These are phyloP conservation scores for Pezicula rhizophila DNA, from an alignment of 2,329 filamentous ascomycete species.

Conservation along the genomic window DNA sequence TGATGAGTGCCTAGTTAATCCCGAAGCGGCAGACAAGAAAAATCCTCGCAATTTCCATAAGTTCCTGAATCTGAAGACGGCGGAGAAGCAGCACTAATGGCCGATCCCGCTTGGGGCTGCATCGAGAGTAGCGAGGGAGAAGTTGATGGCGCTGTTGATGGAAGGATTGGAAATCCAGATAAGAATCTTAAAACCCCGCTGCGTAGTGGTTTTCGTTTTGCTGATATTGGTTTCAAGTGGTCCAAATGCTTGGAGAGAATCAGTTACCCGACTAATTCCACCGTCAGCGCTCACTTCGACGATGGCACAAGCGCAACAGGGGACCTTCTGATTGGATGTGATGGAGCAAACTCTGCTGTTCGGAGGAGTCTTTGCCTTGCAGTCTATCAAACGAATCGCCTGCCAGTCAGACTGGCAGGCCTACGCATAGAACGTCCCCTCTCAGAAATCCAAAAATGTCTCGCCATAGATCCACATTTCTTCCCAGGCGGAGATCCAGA, in stretches of 20 bases:
- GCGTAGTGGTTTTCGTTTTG: constrained; percentile 5
- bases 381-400: constrained; percentile 7
- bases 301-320: constrained; percentile 37
- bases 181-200: not conserved
- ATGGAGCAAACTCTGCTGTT: constrained; percentile 36
- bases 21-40: constrained; percentile 38
- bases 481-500: constrained; percentile 35
- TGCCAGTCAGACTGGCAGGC: constrained; percentile 28
- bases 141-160: constrained; percentile 29
- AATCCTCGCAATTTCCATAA: constrained; percentile 42
- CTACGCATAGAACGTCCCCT: constrained; percentile 24
- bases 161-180: constrained; percentile 29
- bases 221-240: constrained; percentile 31
- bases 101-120: constrained; percentile 26
- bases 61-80: constrained; percentile 50
- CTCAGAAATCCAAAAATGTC: constrained; percentile 17
- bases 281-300: constrained; percentile 35
- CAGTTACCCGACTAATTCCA: constrained; percentile 25
- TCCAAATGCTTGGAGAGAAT: constrained; percentile 31
- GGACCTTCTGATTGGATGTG: constrained; percentile 40
- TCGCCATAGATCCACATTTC: constrained; percentile 33
- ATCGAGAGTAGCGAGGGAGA: constrained; percentile 25
- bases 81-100: constrained; percentile 30
- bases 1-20: constrained; percentile 45
- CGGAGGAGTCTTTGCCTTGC: constrained; percentile 27